Base-by-base conservation (phyloP, 805 yeast species). In the Clavispora phyllophila region DNA sequence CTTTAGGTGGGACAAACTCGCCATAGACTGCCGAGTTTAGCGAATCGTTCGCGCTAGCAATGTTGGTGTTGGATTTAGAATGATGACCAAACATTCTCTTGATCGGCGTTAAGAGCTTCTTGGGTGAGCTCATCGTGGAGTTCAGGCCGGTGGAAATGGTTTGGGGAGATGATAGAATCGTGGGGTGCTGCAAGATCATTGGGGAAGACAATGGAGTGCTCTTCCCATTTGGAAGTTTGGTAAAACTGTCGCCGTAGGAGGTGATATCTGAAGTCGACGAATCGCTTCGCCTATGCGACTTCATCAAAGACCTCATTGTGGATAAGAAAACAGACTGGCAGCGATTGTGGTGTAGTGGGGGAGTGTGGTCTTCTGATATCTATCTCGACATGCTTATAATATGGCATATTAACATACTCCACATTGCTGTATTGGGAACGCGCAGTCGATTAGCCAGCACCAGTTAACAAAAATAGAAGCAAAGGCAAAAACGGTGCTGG, bases 81-180 rank as follows among this genome's bases (percentile, higher is more conserved):
- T 52, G 55, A 42, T 51, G 49, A 35, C 53, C 44, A 50, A 54
- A 50, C 64, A 66, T 41, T 44, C 65, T 63, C 46, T 58, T 60
- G 14, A 66, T 66, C 2, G 72, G 72, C 1, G 66, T 60, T 25
- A 66, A 50, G 25, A 66, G 51, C 48, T 66, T 66, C 47, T 66
- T 66, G 22, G 72, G 72, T 6, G 70, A 61, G 41, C 48, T 47
- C 33, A 42, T 34, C 9, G 53, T 18, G 25, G 45, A 39, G 29
- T 31, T 46, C 10, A 41, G 44, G 23, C 32, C 23, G 6, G 42
- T 41, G 10, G 41, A n/a, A 9, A 39, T 40, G 15, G 29, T 29
- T 39, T 41, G 46, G 8, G 56, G 54, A 1, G 56, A 46, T 7
- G 47, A 36, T 35, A 43, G 27, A 24, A n/a, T 33, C 33, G 27